Base-by-base conservation (phyloP, 176 grass and related monocot genomes). In the Oryza longistaminata region DNA sequence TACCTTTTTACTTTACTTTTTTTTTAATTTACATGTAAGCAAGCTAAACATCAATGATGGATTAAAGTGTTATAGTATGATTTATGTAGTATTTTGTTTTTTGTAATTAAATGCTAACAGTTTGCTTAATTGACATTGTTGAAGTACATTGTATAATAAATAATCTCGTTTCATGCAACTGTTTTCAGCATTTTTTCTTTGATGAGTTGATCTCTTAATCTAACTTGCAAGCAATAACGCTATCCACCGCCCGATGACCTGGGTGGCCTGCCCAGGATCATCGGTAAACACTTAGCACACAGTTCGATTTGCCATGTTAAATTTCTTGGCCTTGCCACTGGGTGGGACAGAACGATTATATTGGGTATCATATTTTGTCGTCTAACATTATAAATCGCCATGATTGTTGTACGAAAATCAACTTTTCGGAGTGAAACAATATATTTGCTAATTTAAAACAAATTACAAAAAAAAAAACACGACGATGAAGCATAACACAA, bases 1-100 rank as follows among this genome's bases (percentile, higher is more conserved):
- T 68, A 68, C 58, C n/a, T 62, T 62, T 22, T 11, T n/a, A 15
- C 39, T 68, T 80, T 68, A 68, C 64, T 7, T 79, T 37, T 79
- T 79, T 46, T 66, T 24, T 40, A 40, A 49, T 27, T 31, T 66
- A 33, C 62, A 67, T 79, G 61, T 19, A 67, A 48, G 15, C 62
- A 48, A 48, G 9, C 58, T 62, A 62, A 62, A 62, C 8, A 62
- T 24, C 11, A 62, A 24, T 24, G 46, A 66, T 46, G 24, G 37
- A 79, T 44, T 15, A 4, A 29, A 45, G 6, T 67, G 61, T 48
- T 79, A 24, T 44, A 37, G 35, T 37, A 79, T 27, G 24, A 17
- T 66, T 31, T 12, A 74, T 50, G 8, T 33, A 53, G 72, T 49
- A 11, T 53, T 75, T 16, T 68, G 29, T 40, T 43, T 19, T 58